A percentile compares a stretch with the other conserved stretches of the same genome.
These are phyloP conservation scores for Clavulina sp. DNA, from an alignment of 768 basidiomycete genomes.

Conservation along the genomic window DNA sequence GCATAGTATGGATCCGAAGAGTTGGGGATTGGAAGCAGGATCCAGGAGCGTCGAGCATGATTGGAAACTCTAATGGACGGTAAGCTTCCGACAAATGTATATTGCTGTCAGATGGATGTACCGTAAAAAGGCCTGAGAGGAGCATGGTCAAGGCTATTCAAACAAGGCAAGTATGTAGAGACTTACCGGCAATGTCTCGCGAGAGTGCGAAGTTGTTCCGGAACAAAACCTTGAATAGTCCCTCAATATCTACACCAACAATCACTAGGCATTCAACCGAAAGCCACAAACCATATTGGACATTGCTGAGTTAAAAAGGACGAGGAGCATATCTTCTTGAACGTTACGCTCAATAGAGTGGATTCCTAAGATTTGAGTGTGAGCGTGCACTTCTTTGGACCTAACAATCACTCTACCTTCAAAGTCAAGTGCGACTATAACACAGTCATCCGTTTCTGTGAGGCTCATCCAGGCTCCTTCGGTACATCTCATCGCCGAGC, in stretches of 20 bases:
- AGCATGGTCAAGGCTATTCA: background rate
- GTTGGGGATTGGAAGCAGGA: background rate
- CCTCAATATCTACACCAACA: too few species aligned
- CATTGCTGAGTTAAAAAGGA: conserved; percentile 6
- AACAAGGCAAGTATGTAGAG: background rate
- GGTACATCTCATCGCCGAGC: conserved; percentile 35
- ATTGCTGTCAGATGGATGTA: too few species aligned
- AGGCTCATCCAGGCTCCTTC: conserved; percentile 11
- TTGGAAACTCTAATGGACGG: too few species aligned
- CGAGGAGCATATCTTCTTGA: conserved; percentile 7
- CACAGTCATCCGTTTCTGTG: background rate
- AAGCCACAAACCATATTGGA: conserved; percentile 9
- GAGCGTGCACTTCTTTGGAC: background rate
- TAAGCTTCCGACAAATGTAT: too few species aligned
- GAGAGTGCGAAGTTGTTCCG: conserved; percentile 6
- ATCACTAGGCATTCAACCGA: too few species aligned
- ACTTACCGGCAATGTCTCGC: conserved; percentile 5
- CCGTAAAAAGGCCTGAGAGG: background rate
- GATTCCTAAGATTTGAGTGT: conserved; percentile 4
- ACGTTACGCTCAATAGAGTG: conserved; percentile 4
- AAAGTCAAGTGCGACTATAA: conserved; percentile 7
- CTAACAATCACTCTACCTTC: conserved; percentile 1
- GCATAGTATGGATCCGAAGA: background rate
- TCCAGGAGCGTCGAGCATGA: background rate
- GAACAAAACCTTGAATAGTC: too few species aligned